A percentile compares a stretch with the other conserved stretches of the same genome.
phyloP scores from a whole-genome alignment of 768 basidiomycete species.

The Lactarius sanguifluus region DNA sequence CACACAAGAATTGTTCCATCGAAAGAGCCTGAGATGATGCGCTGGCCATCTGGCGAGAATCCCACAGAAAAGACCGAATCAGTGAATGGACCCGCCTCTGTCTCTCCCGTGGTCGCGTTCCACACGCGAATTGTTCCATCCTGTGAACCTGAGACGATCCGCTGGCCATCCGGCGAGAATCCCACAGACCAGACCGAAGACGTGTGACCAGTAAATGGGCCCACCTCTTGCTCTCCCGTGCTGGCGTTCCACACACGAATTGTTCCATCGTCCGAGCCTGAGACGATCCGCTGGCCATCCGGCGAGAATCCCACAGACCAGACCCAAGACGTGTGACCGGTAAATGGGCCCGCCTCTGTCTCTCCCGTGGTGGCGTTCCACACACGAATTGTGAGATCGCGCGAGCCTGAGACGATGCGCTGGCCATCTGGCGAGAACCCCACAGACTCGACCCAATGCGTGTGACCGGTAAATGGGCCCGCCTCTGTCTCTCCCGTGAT shows the following conservation, averaged over 20 bases:
- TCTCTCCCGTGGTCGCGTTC: background rate
- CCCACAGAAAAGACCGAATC: too few species aligned
- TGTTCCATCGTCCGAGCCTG: background rate
- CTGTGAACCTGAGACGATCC: background rate
- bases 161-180: background rate
- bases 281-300: background rate
- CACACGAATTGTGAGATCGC: background rate
- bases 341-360: background rate
- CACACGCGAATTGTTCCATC: background rate
- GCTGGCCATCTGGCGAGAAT: too few species aligned
- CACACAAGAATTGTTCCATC: background rate
- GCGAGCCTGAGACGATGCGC: background rate
- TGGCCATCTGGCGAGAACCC: background rate
- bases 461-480: background rate
- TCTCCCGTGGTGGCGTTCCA: background rate
- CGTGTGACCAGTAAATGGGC: too few species aligned
- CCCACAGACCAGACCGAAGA: background rate
- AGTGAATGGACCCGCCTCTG: too few species aligned
- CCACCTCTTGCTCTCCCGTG: background rate
- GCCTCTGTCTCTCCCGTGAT: background rate
- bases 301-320: constrained; percentile 4
- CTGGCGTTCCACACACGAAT: background rate
- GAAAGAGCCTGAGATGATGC: too few species aligned
- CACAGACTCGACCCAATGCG: background rate
- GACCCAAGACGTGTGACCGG: background rate